Conservation (phyloP, 306 rosid species). For the Cucurbita argyrosperma region DNA sequence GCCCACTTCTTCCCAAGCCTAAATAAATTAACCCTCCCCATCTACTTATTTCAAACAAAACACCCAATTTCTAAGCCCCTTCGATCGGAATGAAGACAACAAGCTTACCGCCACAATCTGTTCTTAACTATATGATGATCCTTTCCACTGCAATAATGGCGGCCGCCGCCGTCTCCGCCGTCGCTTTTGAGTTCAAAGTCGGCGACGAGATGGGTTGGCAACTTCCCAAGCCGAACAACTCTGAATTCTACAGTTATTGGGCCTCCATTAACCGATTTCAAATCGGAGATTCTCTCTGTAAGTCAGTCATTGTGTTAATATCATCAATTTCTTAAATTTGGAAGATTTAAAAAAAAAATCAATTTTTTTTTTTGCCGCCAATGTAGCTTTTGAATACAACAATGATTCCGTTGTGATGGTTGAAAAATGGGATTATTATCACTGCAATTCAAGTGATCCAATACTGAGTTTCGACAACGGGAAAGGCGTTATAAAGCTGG, state of each 20-base stretch:
- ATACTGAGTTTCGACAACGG: conserved; percentile 47
- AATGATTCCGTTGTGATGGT: conserved; percentile 70
- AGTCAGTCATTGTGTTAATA: neutral
- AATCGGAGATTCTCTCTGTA: conserved; percentile 67
- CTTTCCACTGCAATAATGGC: conserved; percentile 4
- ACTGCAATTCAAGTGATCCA: conserved; percentile 48
- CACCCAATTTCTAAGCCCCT: neutral
- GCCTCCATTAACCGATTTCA: conserved; percentile 53
- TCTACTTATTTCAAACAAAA: neutral
- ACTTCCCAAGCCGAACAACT: conserved; percentile 23
- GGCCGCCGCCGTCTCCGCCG: neutral
- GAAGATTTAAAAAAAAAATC: too few relatives aligned
- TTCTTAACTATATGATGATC: neutral
- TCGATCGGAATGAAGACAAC: neutral
- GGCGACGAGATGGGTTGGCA: conserved; percentile 66
- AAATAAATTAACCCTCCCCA: neutral
- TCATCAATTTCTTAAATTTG: neutral
- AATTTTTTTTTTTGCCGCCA: too few relatives aligned
- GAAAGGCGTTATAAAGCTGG: conserved; percentile 42
- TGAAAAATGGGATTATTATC: conserved; percentile 50
- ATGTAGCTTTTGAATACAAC: conserved; percentile 47
- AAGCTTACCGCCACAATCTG: neutral
- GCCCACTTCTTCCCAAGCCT: neutral
- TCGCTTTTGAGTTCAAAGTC: conserved; percentile 38
- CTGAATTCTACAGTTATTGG: conserved; percentile 42